Evolutionary conservation across 2,329 filamentous ascomycete genomes (phyloP), one percentile per base, ranked within the genome.

Genomic region (Pezicula carpinea): DNA sequence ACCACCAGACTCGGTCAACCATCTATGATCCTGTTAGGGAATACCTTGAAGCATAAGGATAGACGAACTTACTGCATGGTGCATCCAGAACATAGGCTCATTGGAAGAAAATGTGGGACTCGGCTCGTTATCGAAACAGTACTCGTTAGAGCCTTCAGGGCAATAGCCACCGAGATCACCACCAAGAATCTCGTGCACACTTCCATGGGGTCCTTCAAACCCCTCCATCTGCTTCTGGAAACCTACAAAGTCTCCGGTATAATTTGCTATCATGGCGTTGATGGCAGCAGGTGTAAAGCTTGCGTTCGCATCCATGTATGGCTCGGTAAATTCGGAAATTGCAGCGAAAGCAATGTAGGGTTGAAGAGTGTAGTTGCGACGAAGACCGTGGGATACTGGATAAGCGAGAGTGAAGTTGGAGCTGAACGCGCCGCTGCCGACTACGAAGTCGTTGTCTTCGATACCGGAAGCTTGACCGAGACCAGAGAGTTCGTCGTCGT

Each of bases 401-500:
- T 43, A 47, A 5, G 39, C 44, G 26, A 47, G 44, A 38, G 44
- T 42, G 44, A 47, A 47, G 39, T 43, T 42, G 19, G 44, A 47
- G 6, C 29, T 13, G 39, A 43, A 47, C 7, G 38, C 44, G 17
- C 44, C 39, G 2, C 38, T 47, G 21, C 44, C 39, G 4, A 43
- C 38, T 5, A 36, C 38, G 33, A 36, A 47, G 22, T 47, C 44
- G 11, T 47, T 38, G n/a, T 19, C 19, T 6, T 39, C 8, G n/a
- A 47, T 11, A 5, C 44, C 44, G 5, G 36, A 15, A 5, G 31
- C 29, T 42, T 47, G 38, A 18, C 44, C 38, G 15, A 43, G 38
- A 17, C 44, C 44, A 10, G 31, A 34, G 1, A 21, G 26, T 18
- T 38, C n/a, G 21, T 47, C 44, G 39, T 43, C 44, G 5, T 38